Conservation (phyloP, 345 rosid genomes). For the Hibiscus tridactylites region DNA sequence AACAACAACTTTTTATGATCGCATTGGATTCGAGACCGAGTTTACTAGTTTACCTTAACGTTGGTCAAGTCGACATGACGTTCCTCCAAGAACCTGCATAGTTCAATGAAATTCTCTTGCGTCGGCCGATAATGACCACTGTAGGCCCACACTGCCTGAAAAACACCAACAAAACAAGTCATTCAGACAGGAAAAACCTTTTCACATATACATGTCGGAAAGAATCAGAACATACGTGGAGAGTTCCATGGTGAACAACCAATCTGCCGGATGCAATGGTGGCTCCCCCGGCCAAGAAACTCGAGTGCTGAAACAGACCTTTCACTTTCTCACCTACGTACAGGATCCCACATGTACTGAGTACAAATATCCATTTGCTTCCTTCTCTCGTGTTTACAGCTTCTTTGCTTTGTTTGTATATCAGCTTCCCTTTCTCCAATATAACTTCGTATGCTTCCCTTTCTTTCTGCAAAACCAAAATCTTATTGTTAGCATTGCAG, state of each 20-base stretch:
- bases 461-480: conserved; percentile 36
- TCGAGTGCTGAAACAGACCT: conserved; percentile 74
- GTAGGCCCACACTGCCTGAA: conserved; percentile 42
- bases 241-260: conserved; percentile 41
- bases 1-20: too few relatives aligned
- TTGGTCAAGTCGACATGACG: conserved; percentile 31
- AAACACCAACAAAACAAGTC: neutral
- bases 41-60: conserved; percentile 26
- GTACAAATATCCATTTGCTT: conserved; percentile 66
- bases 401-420: conserved; percentile 30
- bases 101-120: conserved; percentile 33
- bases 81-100: conserved; percentile 32
- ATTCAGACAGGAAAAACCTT: too few relatives aligned
- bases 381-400: conserved; percentile 43
- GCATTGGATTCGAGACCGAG: too few relatives aligned
- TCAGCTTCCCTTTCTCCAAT: conserved; percentile 40
- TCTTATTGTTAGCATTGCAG: neutral
- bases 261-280: conserved; percentile 65
- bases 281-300: conserved; percentile 76
- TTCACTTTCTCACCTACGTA: conserved; percentile 55
- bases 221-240: conserved; percentile 24
- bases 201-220: neutral
- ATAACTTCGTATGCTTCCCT: conserved; percentile 57
- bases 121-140: conserved; percentile 55
- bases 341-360: conserved; percentile 43